phyloP scores from a whole-genome alignment of 1,284 basidiomycete species.

The Ceratobasidium sp. region DNA sequence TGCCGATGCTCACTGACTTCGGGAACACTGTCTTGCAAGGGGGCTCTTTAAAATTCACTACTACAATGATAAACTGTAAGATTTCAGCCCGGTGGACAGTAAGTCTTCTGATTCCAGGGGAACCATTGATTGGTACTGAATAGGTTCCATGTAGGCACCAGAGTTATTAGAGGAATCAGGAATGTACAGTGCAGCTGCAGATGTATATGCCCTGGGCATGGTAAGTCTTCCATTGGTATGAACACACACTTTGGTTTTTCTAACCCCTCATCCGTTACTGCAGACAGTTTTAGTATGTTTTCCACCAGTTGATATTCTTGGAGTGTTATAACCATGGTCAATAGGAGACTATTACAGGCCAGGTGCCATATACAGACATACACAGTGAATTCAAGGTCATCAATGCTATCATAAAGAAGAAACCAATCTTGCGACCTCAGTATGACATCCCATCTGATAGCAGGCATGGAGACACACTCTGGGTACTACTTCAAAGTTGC shows the following conservation, averaged over 20 bases:
- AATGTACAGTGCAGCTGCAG: neutral
- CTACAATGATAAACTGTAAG: neutral
- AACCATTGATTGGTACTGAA: neutral
- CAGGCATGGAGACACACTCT: neutral
- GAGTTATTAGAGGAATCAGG: neutral
- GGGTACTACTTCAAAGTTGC: neutral
- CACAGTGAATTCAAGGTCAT: too few relatives aligned
- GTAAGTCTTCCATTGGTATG: neutral
- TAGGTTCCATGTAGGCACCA: conserved; percentile 8
- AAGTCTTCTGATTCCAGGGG: neutral
- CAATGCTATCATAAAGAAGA: too few relatives aligned
- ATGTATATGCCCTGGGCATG: conserved; percentile 11
- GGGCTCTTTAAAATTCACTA: neutral
- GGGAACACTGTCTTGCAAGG: neutral
- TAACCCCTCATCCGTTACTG: too few relatives aligned
- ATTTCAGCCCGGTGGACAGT: neutral
- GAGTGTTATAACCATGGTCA: too few relatives aligned
- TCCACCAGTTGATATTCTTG: too few relatives aligned
- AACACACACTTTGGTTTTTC: neutral
- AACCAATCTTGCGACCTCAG: neutral
- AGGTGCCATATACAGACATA: neutral
- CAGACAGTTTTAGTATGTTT: too few relatives aligned
- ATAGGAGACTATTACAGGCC: conserved; percentile 1
- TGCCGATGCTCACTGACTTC: conserved; percentile 15
- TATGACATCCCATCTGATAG: neutral